Evolutionary conservation across 2,329 filamentous ascomycete genomes (phyloP), one percentile per base, ranked within the genome.

Genomic region (Ophiostoma sp.): DNA sequence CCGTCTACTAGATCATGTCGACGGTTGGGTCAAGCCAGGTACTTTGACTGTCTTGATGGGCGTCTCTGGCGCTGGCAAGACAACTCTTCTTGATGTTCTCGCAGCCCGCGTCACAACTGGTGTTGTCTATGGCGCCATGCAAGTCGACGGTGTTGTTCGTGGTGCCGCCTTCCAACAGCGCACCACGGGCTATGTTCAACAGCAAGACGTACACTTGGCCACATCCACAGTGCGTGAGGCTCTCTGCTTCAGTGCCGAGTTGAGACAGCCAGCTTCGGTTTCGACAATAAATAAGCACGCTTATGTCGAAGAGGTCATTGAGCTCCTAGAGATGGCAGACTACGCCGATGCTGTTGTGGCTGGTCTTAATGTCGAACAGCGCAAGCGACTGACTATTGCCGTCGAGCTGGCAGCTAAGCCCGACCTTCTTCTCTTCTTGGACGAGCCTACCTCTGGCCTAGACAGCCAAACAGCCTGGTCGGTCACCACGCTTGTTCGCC

Each of bases 351-450:
- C 95, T 19, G 87, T 97, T 61, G 93, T 98, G 72, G 95, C 95
- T 86, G 94, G 93, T 82, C 87, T 93, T 45, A 93, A 93, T 79
- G 88, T 90, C 17, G 89, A 91, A 78, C 89, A 91, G 81, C 85
- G 89, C 69, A 91, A 91, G 82, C 92, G 94, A 78, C 87, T 98
- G 5, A 98, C 95, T 0, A 76, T 98, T 76, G 95, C 94, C 82
- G 95, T 98, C n/a, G 95, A 98, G 81, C 88, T 98, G 31, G 95
- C 94, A 57, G 95, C 95, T 6, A 97, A 96, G 84, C 95, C 95
- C 5, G 84, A 85, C 71, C 82, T 90, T 0, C 81, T 90, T 0
- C 84, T 90, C 1, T 90, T 90, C 81, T 82, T 91, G 7, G 89
- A 91, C 69, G 88, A 90, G 77, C 89, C 88, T 7, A 86, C 89